Evolutionary conservation across 352 stramenopile species (phyloP).

Genomic region (Phytophthora idaei): DNA sequence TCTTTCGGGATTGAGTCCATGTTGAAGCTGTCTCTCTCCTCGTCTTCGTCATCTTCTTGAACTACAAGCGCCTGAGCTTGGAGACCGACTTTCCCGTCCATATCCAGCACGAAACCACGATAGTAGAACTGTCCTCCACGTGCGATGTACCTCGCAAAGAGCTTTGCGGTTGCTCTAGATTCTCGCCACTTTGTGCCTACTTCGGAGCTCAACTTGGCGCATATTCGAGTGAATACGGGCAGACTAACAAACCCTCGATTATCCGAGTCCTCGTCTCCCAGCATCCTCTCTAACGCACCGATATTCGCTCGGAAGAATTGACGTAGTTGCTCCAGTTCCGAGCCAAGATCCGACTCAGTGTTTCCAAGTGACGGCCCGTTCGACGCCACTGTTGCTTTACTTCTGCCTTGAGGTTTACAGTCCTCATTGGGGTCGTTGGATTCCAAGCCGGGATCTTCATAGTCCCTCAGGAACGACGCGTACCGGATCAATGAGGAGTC

Average conservation of each 20-base stretch:
- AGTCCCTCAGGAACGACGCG: slow-evolving; percentile 74
- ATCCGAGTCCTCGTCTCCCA: slow-evolving; percentile 50
- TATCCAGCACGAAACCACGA: slow-evolving; percentile 70
- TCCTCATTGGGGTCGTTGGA: slow-evolving; percentile 14
- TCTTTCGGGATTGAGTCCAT: slow-evolving; percentile 4
- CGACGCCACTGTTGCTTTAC: background rate
- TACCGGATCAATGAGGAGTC: slow-evolving; percentile 74
- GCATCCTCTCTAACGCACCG: slow-evolving; percentile 41
- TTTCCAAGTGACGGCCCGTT: slow-evolving; percentile 19
- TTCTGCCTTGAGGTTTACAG: slow-evolving; percentile 1
- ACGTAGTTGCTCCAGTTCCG: slow-evolving; percentile 47
- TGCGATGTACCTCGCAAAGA: slow-evolving; percentile 59
- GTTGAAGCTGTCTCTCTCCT: slow-evolving; percentile 33
- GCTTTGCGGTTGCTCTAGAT: slow-evolving; percentile 34
- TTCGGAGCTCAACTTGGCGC: slow-evolving; percentile 40
- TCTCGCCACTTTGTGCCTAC: slow-evolving; percentile 46
- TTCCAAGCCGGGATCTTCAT: slow-evolving; percentile 69
- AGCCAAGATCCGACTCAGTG: slow-evolving; percentile 25
- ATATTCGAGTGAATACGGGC: slow-evolving; percentile 49
- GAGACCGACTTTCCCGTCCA: slow-evolving; percentile 52
- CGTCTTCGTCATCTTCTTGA: slow-evolving; percentile 57
- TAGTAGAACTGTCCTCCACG: slow-evolving; percentile 68
- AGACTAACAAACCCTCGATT: slow-evolving; percentile 57
- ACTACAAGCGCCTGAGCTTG: slow-evolving; percentile 61
- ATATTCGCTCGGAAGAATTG: slow-evolving; percentile 56